Evolutionary conservation across 208 protist genomes (phyloP).

Genomic region (Trichomonas gallinae): DNA sequence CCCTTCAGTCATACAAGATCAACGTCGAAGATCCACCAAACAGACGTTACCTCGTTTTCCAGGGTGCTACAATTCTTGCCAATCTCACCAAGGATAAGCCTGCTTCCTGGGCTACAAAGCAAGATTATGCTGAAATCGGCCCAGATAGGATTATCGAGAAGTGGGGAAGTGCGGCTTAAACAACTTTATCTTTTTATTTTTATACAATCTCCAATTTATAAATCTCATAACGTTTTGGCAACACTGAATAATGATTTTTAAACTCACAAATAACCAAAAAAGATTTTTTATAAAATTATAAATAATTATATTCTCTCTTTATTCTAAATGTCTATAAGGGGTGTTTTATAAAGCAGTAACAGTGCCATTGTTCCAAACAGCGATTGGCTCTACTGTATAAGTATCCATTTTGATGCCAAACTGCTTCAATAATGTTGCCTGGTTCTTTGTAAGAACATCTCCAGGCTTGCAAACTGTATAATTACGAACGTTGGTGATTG

Average conservation of each 20-base stretch:
- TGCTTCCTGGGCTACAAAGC: neutral
- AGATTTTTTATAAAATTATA: too few species aligned
- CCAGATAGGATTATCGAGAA: neutral
- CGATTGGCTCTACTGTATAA: neutral
- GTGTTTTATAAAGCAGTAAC: neutral
- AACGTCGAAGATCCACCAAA: conserved; percentile 19
- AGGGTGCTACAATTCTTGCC: conserved; percentile 5
- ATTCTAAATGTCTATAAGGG: neutral
- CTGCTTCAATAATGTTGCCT: neutral
- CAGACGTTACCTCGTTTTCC: neutral
- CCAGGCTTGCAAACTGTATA: neutral
- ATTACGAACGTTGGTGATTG: neutral
- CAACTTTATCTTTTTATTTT: too few species aligned
- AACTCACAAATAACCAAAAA: too few species aligned
- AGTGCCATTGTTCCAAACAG: neutral
- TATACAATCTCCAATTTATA: too few species aligned
- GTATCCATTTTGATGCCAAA: neutral
- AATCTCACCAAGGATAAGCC: neutral
- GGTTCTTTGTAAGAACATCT: neutral
- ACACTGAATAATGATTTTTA: too few species aligned
- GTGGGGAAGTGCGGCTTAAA: neutral
- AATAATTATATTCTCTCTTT: neutral
- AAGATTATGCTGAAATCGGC: neutral
- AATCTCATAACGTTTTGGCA: too few species aligned
- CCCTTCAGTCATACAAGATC: neutral